Evolutionary conservation across 2,329 filamentous ascomycete species (phyloP).

Genomic region (Rosellinia necatrix): DNA sequence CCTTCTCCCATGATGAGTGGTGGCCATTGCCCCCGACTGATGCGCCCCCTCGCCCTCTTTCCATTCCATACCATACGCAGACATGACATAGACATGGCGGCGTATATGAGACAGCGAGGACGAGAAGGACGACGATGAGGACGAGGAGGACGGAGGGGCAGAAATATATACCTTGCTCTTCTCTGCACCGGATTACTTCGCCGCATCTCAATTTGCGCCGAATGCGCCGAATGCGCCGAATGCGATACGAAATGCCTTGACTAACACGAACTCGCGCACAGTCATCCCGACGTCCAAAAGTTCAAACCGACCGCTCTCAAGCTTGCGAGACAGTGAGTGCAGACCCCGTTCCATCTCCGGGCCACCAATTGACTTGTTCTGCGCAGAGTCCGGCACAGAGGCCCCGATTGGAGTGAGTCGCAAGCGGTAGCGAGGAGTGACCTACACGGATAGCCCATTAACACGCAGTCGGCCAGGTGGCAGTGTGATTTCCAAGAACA

Average conservation of each 20-base stretch:
- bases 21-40: too few relatives aligned
- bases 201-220: background rate
- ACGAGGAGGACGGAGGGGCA: slow-evolving; percentile 39
- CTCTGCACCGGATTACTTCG: slow-evolving; percentile 29
- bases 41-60: slow-evolving; percentile 1
- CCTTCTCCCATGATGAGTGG: slow-evolving; percentile 32
- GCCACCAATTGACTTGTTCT: slow-evolving; percentile 46
- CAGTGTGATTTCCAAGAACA: slow-evolving; percentile 86
- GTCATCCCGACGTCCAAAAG: slow-evolving; percentile 90
- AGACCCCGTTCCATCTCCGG: slow-evolving; percentile 4
- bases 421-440: slow-evolving; percentile 30
- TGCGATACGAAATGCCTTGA: background rate
- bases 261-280: slow-evolving; percentile 40
- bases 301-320: slow-evolving; percentile 95
- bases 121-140: too few relatives aligned
- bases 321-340: slow-evolving; percentile 87
- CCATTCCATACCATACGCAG: too few relatives aligned
- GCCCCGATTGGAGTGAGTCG: slow-evolving; percentile 95
- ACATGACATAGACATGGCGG: too few relatives aligned
- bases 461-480: slow-evolving; percentile 63
- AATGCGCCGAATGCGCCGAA: too few relatives aligned
- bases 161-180: slow-evolving; percentile 37
- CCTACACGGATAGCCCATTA: slow-evolving; percentile 28
- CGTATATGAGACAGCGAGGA: too few relatives aligned
- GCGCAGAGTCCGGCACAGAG: slow-evolving; percentile 85